Conservation (phyloP, 78 protist genomes). For the Protostelium mycophagum region DNA sequence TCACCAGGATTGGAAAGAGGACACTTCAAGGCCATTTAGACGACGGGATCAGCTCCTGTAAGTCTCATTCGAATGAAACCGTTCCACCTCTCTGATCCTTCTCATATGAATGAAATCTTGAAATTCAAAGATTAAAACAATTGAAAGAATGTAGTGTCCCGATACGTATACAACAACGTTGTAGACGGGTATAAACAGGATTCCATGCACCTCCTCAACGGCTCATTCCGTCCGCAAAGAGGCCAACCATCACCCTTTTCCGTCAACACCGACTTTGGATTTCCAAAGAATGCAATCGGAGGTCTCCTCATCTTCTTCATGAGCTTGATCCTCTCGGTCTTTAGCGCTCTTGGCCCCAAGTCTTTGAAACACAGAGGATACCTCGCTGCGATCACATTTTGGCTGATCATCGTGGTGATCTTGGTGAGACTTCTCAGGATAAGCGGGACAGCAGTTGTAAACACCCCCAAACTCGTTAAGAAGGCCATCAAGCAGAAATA, state of each 20-base stretch:
- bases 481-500: too few species aligned
- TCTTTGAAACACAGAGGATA: background rate
- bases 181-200: conserved; percentile 55
- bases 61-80: background rate
- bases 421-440: background rate
- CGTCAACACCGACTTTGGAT: background rate
- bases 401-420: background rate
- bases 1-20: conserved; percentile 57
- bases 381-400: background rate
- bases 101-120: too few species aligned
- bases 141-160: too few species aligned
- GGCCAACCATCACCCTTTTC: background rate
- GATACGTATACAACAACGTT: conserved; percentile 56
- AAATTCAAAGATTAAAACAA: too few species aligned
- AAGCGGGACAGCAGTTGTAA: background rate
- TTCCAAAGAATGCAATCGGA: background rate
- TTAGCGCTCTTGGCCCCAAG: background rate
- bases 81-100: background rate
- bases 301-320: background rate
- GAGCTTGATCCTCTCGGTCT: background rate
- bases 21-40: conserved; percentile 17
- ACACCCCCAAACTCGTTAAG: background rate
- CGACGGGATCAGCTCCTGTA: conserved; percentile 44
- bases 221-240: conserved; percentile 1
- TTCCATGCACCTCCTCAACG: conserved; percentile 8